Evolutionary conservation across 257 asterid genomes (phyloP).

Genomic region (Euphrasia confusa): DNA sequence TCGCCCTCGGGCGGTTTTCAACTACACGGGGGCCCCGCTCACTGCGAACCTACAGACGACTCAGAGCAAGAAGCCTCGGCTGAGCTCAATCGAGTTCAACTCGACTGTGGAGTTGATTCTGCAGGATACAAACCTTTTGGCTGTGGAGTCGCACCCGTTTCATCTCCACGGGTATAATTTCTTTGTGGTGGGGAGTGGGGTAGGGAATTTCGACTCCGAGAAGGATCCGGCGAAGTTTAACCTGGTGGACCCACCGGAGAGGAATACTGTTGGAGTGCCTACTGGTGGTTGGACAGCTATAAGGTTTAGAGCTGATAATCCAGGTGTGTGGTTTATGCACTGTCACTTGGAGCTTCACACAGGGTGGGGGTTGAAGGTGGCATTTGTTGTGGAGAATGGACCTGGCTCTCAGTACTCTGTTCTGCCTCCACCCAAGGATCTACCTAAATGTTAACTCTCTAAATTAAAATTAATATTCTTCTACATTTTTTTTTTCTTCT

Average conservation of each 20-base stretch:
- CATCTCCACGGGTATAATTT: conserved; percentile 35
- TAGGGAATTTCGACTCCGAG: conserved; percentile 39
- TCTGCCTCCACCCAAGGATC: conserved; percentile 54
- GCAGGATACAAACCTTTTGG: neutral
- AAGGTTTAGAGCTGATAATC: conserved; percentile 48
- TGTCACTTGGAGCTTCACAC: conserved; percentile 32
- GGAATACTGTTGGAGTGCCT: conserved; percentile 25
- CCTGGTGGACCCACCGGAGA: conserved; percentile 41
- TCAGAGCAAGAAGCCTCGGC: conserved; percentile 11
- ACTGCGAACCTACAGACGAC: conserved; percentile 37
- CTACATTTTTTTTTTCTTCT: too few relatives aligned
- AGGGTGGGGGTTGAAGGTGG: conserved; percentile 55
- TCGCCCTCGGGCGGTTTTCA: conserved; percentile 8
- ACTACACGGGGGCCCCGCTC: conserved; percentile 39
- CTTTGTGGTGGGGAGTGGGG: conserved; percentile 42
- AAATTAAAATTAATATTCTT: too few relatives aligned
- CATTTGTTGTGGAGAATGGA: conserved; percentile 55
- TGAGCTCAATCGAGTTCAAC: conserved; percentile 25
- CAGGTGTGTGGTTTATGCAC: conserved; percentile 58
- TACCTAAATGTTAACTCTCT: conserved; percentile 44
- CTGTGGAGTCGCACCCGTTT: conserved; percentile 19
- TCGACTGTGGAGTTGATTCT: neutral
- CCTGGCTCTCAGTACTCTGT: conserved; percentile 34
- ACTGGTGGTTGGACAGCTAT: conserved; percentile 52
- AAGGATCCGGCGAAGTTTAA: conserved; percentile 39